Evolutionary conservation across 2,329 filamentous ascomycete species (phyloP).

Genomic region (Monosporascus cannonballus): DNA sequence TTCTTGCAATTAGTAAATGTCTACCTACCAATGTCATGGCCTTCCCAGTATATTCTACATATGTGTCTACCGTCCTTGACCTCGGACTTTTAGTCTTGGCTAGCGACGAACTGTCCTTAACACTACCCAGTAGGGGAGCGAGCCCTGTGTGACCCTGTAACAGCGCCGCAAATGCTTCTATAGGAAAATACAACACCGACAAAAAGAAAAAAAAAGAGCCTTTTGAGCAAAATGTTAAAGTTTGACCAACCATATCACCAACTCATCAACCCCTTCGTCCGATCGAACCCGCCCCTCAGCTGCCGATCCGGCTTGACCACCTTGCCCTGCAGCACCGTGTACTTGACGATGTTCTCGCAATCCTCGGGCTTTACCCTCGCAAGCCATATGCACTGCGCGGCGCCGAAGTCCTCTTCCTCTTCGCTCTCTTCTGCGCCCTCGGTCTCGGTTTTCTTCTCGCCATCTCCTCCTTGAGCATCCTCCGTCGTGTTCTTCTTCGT

Average conservation of each 20-base stretch:
- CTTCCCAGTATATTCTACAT: no score
- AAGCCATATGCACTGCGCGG: constrained; percentile 88
- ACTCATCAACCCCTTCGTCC: constrained; percentile 72
- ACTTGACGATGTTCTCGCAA: constrained; percentile 85
- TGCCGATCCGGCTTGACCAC: constrained; percentile 84
- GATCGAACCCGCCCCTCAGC: constrained; percentile 85
- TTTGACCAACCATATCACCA: constrained; percentile 52
- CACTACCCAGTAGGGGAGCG: no score
- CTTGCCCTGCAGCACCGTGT: constrained; percentile 88
- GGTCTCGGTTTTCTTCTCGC: constrained; percentile 14
- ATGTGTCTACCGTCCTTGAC: no score
- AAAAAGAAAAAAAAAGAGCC: not conserved
- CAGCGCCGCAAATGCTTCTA: no score
- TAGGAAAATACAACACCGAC: no score
- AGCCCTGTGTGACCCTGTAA: no score
- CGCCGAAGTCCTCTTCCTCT: constrained; percentile 43
- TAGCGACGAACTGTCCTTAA: no score
- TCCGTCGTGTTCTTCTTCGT: constrained; percentile 21
- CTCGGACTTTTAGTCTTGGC: no score
- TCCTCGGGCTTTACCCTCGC: constrained; percentile 80
- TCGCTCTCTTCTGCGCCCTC: constrained; percentile 16
- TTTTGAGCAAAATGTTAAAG: not conserved
- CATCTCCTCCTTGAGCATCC: constrained; percentile 1
- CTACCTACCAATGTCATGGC: no score
- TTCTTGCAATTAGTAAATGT: no score